Evolutionary conservation across 768 basidiomycete species (phyloP).

Genomic region (Suillus plorans): DNA sequence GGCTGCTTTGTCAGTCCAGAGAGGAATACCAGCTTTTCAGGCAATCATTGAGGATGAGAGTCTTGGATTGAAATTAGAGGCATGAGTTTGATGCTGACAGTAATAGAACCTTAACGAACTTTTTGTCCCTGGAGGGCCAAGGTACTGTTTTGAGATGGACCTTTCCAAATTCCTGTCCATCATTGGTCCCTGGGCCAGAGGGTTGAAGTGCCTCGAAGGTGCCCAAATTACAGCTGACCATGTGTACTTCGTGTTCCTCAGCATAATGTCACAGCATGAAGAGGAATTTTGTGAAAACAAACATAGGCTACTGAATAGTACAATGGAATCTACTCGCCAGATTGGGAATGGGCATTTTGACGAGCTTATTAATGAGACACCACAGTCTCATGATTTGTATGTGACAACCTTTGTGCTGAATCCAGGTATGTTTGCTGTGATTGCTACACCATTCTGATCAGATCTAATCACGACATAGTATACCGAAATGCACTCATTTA

Average conservation of each 20-base stretch:
- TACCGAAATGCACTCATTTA: constrained; percentile 4
- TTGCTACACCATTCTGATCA: not conserved
- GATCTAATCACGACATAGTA: not conserved
- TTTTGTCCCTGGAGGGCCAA: no score
- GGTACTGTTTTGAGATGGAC: no score
- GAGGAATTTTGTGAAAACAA: constrained; percentile 13
- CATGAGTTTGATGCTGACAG: no score
- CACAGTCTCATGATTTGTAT: constrained; percentile 16
- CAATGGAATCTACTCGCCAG: constrained; percentile 10
- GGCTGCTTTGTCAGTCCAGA: no score
- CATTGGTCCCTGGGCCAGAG: no score
- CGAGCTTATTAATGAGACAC: constrained; percentile 20
- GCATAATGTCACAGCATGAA: constrained; percentile 12
- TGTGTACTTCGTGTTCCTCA: constrained; percentile 26
- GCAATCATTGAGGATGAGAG: no score
- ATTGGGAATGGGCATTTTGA: constrained; percentile 20
- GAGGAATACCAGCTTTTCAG: no score
- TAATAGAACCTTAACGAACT: no score
- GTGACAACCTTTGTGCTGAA: constrained; percentile 23
- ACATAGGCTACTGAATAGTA: not conserved
- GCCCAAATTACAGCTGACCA: constrained; percentile 19
- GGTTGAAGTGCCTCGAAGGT: no score
- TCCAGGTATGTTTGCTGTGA: constrained; percentile 15
- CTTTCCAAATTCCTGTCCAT: no score
- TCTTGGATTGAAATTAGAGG: no score